Conservation (phyloP, 495 filamentous ascomycete genomes). For the Letharia columbiana region DNA sequence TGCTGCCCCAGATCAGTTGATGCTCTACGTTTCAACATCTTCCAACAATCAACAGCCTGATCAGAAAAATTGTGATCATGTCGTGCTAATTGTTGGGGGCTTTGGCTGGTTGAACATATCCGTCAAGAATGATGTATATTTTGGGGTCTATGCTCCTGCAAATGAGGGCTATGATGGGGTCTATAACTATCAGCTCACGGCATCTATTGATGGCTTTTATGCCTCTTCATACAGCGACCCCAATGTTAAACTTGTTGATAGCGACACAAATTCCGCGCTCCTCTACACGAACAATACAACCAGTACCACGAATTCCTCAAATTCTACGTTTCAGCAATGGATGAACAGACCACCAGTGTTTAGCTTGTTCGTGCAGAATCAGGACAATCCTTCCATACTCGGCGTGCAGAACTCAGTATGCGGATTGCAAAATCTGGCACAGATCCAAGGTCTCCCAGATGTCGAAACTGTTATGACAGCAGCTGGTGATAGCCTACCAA, state of each 20-base stretch:
- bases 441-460: conserved; percentile 46
- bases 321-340: conserved; percentile 34
- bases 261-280: conserved; percentile 66
- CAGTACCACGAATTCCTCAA: conserved; percentile 47
- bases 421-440: conserved; percentile 53
- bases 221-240: conserved; percentile 46
- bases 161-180: conserved; percentile 46
- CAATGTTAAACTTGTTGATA: conserved; percentile 66
- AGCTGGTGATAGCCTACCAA: conserved; percentile 54
- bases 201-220: conserved; percentile 70
- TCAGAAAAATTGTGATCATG: conserved; percentile 39
- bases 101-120: conserved; percentile 50
- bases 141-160: conserved; percentile 63
- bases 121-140: conserved; percentile 55
- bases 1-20: conserved; percentile 55
- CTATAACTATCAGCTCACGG: conserved; percentile 73
- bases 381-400: conserved; percentile 46
- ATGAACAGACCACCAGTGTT: conserved; percentile 57
- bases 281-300: conserved; percentile 66
- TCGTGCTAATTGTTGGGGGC: conserved; percentile 44
- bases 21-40: conserved; percentile 66
- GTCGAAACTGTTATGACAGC: conserved; percentile 59
- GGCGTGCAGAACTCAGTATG: conserved; percentile 72
- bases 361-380: conserved; percentile 68
- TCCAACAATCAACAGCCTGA: conserved; percentile 59